These are phyloP conservation scores for Metschnikowia similis DNA, from an alignment of 805 yeast genomes.

Conservation along the genomic window DNA sequence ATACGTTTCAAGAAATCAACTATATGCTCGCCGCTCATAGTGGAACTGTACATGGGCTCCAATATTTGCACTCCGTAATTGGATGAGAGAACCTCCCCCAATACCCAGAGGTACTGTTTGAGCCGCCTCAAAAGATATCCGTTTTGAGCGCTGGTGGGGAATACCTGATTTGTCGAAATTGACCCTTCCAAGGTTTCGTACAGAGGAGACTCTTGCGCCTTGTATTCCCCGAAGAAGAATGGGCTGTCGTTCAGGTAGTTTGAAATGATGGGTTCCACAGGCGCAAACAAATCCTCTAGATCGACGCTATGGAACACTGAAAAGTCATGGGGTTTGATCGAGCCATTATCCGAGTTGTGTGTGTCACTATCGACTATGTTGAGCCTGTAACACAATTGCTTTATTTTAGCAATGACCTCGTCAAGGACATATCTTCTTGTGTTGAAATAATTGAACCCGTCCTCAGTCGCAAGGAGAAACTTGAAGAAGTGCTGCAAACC, in stretches of 20 bases:
- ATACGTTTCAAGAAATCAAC: slow-evolving; percentile 44
- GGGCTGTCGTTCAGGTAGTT: slow-evolving; percentile 3
- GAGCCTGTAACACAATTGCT: slow-evolving; percentile 7
- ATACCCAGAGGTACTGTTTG: slow-evolving; percentile 80
- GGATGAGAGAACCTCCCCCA: slow-evolving; percentile 78
- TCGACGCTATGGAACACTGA: neutral
- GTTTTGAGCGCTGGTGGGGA: neutral
- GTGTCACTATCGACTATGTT: slow-evolving; percentile 8
- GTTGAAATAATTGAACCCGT: slow-evolving; percentile 64
- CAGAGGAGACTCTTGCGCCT: slow-evolving; percentile 1
- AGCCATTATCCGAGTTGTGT: neutral
- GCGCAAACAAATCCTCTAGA: neutral
- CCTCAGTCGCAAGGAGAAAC: slow-evolving; percentile 72
- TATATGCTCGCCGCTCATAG: slow-evolving; percentile 25
- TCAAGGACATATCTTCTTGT: slow-evolving; percentile 35
- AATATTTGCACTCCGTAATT: slow-evolving; percentile 55
- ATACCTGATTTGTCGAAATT: neutral
- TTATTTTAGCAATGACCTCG: slow-evolving; percentile 24
- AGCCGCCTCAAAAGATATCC: slow-evolving; percentile 33
- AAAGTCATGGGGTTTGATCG: neutral
- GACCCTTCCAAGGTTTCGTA: neutral
- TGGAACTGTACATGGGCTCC: slow-evolving; percentile 27
- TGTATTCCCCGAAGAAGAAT: neutral
- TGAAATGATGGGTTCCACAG: neutral
- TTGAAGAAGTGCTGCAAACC: slow-evolving; percentile 62